phyloP scores from a whole-genome alignment of 1,284 basidiomycete genomes.

The Ceratobasidium papillatum region DNA sequence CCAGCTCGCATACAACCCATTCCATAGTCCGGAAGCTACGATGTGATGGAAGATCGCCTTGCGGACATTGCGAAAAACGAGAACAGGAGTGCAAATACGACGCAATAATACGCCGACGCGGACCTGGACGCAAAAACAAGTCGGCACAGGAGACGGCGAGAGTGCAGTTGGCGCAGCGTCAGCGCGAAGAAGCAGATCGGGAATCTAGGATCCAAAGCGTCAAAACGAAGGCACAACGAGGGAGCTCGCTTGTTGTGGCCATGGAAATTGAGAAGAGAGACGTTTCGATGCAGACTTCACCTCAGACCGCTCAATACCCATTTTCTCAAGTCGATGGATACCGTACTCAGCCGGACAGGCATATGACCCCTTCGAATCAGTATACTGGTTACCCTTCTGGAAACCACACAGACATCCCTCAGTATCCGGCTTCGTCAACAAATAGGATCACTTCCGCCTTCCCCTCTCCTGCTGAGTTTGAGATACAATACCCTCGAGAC shows the following conservation, averaged over 20 bases:
- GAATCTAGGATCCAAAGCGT: not conserved
- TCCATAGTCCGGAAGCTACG: constrained; percentile 41
- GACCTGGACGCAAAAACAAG: constrained; percentile 43
- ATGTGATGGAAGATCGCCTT: constrained; percentile 40
- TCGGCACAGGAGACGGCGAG: constrained; percentile 36
- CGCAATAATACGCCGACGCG: constrained; percentile 36
- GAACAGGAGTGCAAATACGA: constrained; percentile 40
- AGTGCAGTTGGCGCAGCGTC: constrained; percentile 33
- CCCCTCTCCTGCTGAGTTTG: not conserved
- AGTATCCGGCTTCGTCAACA: not conserved
- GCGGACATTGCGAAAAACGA: constrained; percentile 32
- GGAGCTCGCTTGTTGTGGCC: not conserved
- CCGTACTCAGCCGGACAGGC: not conserved
- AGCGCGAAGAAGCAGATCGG: constrained; percentile 27
- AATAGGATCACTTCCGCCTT: not conserved
- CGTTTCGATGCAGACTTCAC: constrained; percentile 27
- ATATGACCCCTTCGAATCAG: not conserved
- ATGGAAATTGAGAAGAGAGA: constrained; percentile 3
- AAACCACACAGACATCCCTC: not conserved
- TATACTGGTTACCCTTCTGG: not conserved
- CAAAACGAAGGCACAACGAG: not conserved
- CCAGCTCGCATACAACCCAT: not conserved
- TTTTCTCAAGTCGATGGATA: not conserved
- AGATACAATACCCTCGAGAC: not conserved
- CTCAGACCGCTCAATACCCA: not conserved